These are phyloP conservation scores for Lichtheimia corymbifera DNA, from an alignment of 371 early-diverging fungal genomes.

Conservation along the genomic window DNA sequence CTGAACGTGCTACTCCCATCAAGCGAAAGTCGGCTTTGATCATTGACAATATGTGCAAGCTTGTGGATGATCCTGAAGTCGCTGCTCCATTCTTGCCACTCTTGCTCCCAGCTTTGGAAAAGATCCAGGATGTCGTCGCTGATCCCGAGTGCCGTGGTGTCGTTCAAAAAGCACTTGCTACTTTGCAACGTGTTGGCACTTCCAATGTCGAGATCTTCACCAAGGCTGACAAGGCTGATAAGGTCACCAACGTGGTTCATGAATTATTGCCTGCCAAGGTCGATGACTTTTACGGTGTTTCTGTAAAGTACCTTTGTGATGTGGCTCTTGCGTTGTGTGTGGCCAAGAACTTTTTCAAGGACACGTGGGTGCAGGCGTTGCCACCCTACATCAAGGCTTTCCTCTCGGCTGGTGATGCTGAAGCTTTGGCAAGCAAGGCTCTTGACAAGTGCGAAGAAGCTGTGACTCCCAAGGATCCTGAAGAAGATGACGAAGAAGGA, in stretches of 20 bases:
- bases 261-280: slow-evolving; percentile 36
- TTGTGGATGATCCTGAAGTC: slow-evolving; percentile 77
- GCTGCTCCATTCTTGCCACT: slow-evolving; percentile 82
- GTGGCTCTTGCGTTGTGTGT: slow-evolving; percentile 43
- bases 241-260: slow-evolving; percentile 39
- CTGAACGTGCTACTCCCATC: slow-evolving; percentile 62
- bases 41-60: slow-evolving; percentile 85
- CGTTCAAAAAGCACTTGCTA: slow-evolving; percentile 48
- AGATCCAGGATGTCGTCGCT: slow-evolving; percentile 73
- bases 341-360: slow-evolving; percentile 42
- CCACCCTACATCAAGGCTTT: slow-evolving; percentile 57
- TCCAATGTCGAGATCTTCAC: slow-evolving; percentile 33
- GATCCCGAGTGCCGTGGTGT: slow-evolving; percentile 81
- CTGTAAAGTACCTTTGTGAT: slow-evolving; percentile 44
- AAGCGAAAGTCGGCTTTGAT: slow-evolving; percentile 82
- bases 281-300: slow-evolving; percentile 28
- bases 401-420: slow-evolving; percentile 46
- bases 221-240: slow-evolving; percentile 48
- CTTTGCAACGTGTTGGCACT: slow-evolving; percentile 40
- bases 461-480: slow-evolving; percentile 32
- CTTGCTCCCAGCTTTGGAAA: slow-evolving; percentile 76
- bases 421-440: slow-evolving; percentile 15
- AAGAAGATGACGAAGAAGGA: slow-evolving; percentile 67
- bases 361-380: slow-evolving; percentile 33
- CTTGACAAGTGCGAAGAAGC: slow-evolving; percentile 48